Percentiles rank a stretch among this genome's conserved stretches.
phyloP scores from a whole-genome alignment of 805 yeast genomes.

The Pichia nakasei region DNA sequence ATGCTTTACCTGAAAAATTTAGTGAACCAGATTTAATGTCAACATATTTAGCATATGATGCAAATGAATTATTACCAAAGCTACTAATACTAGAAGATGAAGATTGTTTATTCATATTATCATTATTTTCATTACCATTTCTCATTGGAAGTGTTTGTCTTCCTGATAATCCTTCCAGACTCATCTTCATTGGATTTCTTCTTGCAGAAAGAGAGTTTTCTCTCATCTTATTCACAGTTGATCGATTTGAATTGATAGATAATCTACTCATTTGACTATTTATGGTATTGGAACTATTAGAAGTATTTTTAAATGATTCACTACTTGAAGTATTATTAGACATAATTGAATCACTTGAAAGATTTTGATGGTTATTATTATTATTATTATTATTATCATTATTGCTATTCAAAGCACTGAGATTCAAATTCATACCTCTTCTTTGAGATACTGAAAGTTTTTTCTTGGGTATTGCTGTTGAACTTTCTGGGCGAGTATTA shows the following conservation, averaged over 20 bases:
- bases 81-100: background rate
- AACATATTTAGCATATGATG: constrained; percentile 76
- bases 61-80: constrained; percentile 47
- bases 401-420: constrained; percentile 14
- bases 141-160: background rate
- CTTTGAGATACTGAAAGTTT: constrained; percentile 44
- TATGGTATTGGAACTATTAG: background rate
- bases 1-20: constrained; percentile 89
- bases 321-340: constrained; percentile 19
- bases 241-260: background rate
- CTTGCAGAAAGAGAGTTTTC: constrained; percentile 20
- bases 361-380: background rate
- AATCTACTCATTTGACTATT: background rate
- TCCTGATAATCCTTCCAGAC: background rate
- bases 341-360: constrained; percentile 1
- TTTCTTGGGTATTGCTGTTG: constrained; percentile 8
- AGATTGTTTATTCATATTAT: constrained; percentile 9
- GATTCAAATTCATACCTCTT: constrained; percentile 44
- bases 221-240: constrained; percentile 14
- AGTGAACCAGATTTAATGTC: constrained; percentile 89
- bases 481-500: background rate
- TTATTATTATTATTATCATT: background rate
- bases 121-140: constrained; percentile 10
- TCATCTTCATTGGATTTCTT: constrained; percentile 9
- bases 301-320: too few species aligned